Conservation (phyloP, 129 eudicot species). For the Flaveria robusta region DNA sequence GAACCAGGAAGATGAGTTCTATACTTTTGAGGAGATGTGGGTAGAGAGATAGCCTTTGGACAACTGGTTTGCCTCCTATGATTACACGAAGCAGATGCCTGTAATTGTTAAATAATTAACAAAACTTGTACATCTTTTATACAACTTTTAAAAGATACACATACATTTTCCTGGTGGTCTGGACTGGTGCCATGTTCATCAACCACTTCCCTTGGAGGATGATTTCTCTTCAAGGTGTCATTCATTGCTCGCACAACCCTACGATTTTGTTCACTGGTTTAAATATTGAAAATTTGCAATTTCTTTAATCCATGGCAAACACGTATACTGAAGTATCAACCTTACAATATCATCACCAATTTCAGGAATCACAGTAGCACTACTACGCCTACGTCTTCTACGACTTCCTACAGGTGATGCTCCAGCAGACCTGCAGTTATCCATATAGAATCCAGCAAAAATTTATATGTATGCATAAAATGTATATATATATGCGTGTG, state of each 20-base stretch:
- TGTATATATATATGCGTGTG: background rate
- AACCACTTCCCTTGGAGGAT: conserved; percentile 48
- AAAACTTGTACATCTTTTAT: background rate
- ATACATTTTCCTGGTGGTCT: conserved; percentile 54
- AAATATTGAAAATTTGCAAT: background rate
- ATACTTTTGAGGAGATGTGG: conserved; percentile 74
- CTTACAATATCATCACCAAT: conserved; percentile 88
- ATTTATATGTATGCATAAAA: background rate
- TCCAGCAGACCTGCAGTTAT: conserved; percentile 72
- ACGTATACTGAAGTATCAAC: conserved; percentile 38
- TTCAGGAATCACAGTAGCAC: conserved; percentile 78
- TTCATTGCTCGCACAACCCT: conserved; percentile 91
- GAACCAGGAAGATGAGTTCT: conserved; percentile 40
- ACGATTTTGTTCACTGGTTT: conserved; percentile 3
- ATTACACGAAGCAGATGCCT: conserved; percentile 39
- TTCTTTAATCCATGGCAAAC: background rate
- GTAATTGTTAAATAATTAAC: conserved; percentile 16
- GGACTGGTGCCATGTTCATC: conserved; percentile 46
- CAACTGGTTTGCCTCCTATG: conserved; percentile 47
- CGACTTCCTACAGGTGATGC: conserved; percentile 66
- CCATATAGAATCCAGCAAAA: conserved; percentile 13
- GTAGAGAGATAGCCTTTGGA: conserved; percentile 70
- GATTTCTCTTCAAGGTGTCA: conserved; percentile 64
- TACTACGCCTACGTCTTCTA: conserved; percentile 65
- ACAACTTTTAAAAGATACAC: background rate